phyloP scores from a whole-genome alignment of 2,329 filamentous ascomycete species.

The Ilyonectria sp. region DNA sequence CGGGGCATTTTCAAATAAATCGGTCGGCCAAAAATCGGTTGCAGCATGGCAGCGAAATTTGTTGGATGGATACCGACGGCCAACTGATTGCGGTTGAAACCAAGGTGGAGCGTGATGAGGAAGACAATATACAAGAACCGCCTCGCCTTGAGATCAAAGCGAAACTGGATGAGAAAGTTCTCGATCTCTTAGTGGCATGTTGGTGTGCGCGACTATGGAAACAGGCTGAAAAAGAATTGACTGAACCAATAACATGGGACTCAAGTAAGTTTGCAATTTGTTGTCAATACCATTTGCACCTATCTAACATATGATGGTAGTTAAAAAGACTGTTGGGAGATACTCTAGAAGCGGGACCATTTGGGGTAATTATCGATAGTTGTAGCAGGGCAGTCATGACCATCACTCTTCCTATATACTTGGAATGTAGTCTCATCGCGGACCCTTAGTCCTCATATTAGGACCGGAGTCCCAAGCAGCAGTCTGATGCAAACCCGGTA shows the following conservation, averaged over 20 bases:
- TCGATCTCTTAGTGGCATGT: slow-evolving; percentile 49
- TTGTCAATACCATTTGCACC: not conserved
- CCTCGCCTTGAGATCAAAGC: slow-evolving; percentile 45
- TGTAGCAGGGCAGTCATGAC: not conserved
- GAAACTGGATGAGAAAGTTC: slow-evolving; percentile 41
- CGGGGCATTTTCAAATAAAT: slow-evolving; percentile 44
- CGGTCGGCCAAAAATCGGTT: slow-evolving; percentile 38
- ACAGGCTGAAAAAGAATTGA: slow-evolving; percentile 42
- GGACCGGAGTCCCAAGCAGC: too few relatives aligned
- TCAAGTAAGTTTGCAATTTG: slow-evolving; percentile 36
- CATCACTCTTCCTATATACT: too few relatives aligned
- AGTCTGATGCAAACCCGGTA: too few relatives aligned
- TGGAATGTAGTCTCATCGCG: too few relatives aligned
- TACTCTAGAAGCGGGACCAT: not conserved
- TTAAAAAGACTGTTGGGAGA: slow-evolving; percentile 1
- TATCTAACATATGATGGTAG: not conserved
- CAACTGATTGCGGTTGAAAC: slow-evolving; percentile 47
- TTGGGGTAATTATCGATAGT: not conserved
- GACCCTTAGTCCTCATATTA: too few relatives aligned
- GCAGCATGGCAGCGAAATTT: slow-evolving; percentile 40
- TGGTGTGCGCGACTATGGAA: slow-evolving; percentile 51
- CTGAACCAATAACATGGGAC: slow-evolving; percentile 44
- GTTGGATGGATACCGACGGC: slow-evolving; percentile 45
- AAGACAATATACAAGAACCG: slow-evolving; percentile 32
- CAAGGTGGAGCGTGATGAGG: slow-evolving; percentile 35